Evolutionary conservation across 257 asterid species (phyloP), one percentile per base, ranked within the genome.

Genomic region (Ophiorrhiza pumila): DNA sequence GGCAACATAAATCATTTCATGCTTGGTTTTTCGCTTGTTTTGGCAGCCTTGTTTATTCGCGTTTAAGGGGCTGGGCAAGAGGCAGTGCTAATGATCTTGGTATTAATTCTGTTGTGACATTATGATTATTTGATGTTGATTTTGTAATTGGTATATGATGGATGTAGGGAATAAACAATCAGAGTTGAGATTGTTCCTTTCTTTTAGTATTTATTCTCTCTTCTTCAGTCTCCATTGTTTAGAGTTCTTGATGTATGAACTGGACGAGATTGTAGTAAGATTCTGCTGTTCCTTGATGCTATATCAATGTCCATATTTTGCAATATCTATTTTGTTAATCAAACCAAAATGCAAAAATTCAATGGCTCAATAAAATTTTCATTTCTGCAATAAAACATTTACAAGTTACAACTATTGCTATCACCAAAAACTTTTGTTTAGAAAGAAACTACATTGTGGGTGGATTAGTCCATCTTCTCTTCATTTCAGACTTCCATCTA

Each of bases 381-480:
- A 18, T 50, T 25, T 0, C 25, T 50, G 25, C 3, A 18, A 50
- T 22, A 50, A 23, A 75, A 67, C n/a, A 75, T 74, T 7, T 45
- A 53, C 29, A 58, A 75, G 67, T 7, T 45, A 53, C 29, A 58
- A 37, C 5, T 18, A 25, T 18, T 42, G 31, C 31, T 45, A 25
- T 11, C 11, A 37, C 49, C 2, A 35, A 49, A 20, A 57, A 49
- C 60, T 0, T 31, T 34, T 17, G n/a, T 2, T 56, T 23, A 34
- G 67, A 37, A 39, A 1, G 55, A 42, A 63, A 57, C 84, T 85
- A 94, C 96, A 85, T 86, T 6, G 95, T 93, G 57, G 96, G 95
- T 74, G 97, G 98, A 84, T 87, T 85, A 58, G 84, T 80, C 99
- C 99, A 92, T 77, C 96, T 85, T 83, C 98, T 86, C 90, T 95